Percentiles rank a stretch among this genome's conserved stretches.
These are phyloP conservation scores for Exophiala oligosperma DNA, from an alignment of 2,329 filamentous ascomycete genomes.

Conservation along the genomic window DNA sequence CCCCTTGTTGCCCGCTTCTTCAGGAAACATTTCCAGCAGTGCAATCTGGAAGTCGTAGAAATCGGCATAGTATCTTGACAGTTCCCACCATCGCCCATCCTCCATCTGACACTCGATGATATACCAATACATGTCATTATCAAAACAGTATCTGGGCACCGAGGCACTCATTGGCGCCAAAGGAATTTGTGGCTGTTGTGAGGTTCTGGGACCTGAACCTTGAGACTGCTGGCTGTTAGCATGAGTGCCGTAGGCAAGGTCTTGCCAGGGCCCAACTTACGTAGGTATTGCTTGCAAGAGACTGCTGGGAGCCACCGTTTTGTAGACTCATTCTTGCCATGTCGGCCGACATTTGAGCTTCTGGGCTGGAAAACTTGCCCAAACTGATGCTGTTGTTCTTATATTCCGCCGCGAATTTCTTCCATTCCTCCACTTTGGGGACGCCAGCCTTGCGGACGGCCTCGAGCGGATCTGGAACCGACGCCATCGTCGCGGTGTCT, in stretches of 20 bases:
- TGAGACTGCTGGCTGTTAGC: conserved; percentile 43
- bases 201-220: conserved; percentile 24
- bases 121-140: conserved; percentile 98
- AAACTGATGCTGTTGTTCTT: conserved; percentile 98
- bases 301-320: conserved; percentile 34
- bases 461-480: conserved; percentile 78
- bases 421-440: conserved; percentile 96
- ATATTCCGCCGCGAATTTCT: conserved; percentile 98
- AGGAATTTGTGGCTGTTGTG: conserved; percentile 50
- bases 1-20: conserved; percentile 85
- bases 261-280: conserved; percentile 32
- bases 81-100: conserved; percentile 87
- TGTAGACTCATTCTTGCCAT: conserved; percentile 80
- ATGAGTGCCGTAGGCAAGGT: conserved; percentile 36
- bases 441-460: conserved; percentile 87
- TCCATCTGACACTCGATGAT: conserved; percentile 90
- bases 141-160: conserved; percentile 91
- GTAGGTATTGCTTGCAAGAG: conserved; percentile 26
- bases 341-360: conserved; percentile 63
- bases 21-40: conserved; percentile 84
- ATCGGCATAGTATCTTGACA: conserved; percentile 94
- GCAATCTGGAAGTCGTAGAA: conserved; percentile 99
- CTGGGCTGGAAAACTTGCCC: conserved; percentile 72
- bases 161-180: conserved; percentile 77
- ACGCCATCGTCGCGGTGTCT: conserved; percentile 84